These are phyloP conservation scores for Austroboletus novae-zelandiae DNA, from an alignment of 1,284 basidiomycete species.

Conservation along the genomic window DNA sequence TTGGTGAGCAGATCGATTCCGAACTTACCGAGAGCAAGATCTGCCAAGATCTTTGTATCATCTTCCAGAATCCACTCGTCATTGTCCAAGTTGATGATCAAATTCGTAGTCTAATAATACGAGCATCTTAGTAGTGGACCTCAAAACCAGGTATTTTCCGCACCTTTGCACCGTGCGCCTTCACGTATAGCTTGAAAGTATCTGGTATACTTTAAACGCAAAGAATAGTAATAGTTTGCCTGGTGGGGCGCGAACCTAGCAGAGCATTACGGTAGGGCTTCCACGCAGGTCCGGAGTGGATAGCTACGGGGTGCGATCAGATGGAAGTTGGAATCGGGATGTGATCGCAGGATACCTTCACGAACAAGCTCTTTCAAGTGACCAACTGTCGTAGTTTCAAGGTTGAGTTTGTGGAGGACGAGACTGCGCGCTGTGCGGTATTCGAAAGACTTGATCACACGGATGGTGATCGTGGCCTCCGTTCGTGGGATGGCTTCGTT, in stretches of 20 bases:
- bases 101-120: slow-evolving; percentile 76
- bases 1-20: not conserved
- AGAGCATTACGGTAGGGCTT: slow-evolving; percentile 77
- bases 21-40: slow-evolving; percentile 71
- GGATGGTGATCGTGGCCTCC: slow-evolving; percentile 81
- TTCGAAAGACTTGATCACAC: slow-evolving; percentile 94
- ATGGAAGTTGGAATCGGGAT: not conserved
- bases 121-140: not conserved
- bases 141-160: not conserved
- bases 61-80: slow-evolving; percentile 89
- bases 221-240: not conserved
- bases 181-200: slow-evolving; percentile 92
- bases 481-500: slow-evolving; percentile 69
- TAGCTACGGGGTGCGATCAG: slow-evolving; percentile 43
- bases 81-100: slow-evolving; percentile 93
- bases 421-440: slow-evolving; percentile 89
- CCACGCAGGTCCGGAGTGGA: slow-evolving; percentile 76
- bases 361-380: slow-evolving; percentile 70
- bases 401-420: slow-evolving; percentile 80
- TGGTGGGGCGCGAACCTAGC: slow-evolving; percentile 52
- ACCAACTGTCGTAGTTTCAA: slow-evolving; percentile 75
- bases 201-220: slow-evolving; percentile 45
- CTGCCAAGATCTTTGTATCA: slow-evolving; percentile 59
- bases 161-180: slow-evolving; percentile 93
- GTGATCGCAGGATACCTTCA: slow-evolving; percentile 47